A percentile compares a stretch with the other conserved stretches of the same genome.
These are phyloP conservation scores for Brassica juncea DNA, from an alignment of 345 rosid species.

Conservation along the genomic window DNA sequence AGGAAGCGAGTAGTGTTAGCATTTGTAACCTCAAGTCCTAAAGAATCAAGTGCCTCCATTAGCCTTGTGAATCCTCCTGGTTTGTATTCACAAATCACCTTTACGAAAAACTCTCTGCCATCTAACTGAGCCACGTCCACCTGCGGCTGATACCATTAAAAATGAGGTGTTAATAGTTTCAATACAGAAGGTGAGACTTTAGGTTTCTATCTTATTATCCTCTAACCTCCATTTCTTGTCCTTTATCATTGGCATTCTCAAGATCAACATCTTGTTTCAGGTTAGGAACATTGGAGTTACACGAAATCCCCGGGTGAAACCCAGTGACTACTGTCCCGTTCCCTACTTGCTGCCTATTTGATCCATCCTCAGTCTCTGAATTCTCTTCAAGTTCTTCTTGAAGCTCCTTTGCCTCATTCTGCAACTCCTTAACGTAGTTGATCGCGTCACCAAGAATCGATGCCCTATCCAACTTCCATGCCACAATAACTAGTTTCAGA, in stretches of 20 bases:
- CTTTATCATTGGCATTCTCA: slow-evolving; percentile 57
- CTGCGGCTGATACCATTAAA: slow-evolving; percentile 56
- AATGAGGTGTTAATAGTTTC: background rate
- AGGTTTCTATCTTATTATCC: background rate
- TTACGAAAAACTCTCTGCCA: slow-evolving; percentile 82
- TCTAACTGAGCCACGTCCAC: slow-evolving; percentile 88
- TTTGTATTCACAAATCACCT: slow-evolving; percentile 85
- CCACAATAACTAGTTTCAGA: slow-evolving; percentile 21
- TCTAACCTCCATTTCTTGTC: slow-evolving; percentile 92
- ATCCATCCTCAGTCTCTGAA: slow-evolving; percentile 63
- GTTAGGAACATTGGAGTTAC: slow-evolving; percentile 37
- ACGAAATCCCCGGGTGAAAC: slow-evolving; percentile 48
- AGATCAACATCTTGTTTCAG: slow-evolving; percentile 50
- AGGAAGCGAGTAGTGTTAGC: slow-evolving; percentile 76
- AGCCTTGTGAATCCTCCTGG: slow-evolving; percentile 79
- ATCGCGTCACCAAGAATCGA: slow-evolving; percentile 91
- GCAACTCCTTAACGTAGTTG: slow-evolving; percentile 78
- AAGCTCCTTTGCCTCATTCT: slow-evolving; percentile 71
- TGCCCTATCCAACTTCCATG: slow-evolving; percentile 78
- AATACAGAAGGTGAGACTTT: slow-evolving; percentile 3
- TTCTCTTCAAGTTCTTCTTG: slow-evolving; percentile 84
- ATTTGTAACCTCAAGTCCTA: slow-evolving; percentile 85
- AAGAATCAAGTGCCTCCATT: slow-evolving; percentile 79
- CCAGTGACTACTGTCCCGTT: slow-evolving; percentile 42
- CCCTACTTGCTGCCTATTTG: slow-evolving; percentile 43